Evolutionary conservation across 2,329 filamentous ascomycete genomes (phyloP).

Genomic region (Plenodomus biglobosus): DNA sequence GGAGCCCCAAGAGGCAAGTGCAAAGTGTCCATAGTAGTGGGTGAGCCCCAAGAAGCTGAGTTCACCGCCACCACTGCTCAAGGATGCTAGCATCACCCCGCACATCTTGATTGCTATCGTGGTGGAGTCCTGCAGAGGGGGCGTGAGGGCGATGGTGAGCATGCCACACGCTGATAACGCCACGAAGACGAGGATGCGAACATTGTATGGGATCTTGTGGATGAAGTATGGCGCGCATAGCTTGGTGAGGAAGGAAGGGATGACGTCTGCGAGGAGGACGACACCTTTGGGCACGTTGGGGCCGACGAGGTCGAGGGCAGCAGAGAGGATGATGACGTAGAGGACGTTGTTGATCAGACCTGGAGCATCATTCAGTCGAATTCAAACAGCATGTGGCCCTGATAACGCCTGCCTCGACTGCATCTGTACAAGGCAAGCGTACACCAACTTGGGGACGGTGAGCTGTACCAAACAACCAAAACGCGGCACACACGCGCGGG

Average conservation of each 20-base stretch:
- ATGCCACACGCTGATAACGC: constrained; percentile 78
- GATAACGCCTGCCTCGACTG: not conserved
- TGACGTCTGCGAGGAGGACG: constrained; percentile 88
- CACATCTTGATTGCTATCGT: constrained; percentile 74
- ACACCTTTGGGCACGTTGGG: constrained; percentile 82
- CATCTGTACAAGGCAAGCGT: not conserved
- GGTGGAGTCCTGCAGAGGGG: constrained; percentile 56
- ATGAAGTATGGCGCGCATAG: constrained; percentile 92
- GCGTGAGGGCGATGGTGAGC: constrained; percentile 83
- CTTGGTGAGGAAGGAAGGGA: constrained; percentile 87
- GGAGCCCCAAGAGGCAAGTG: constrained; percentile 87
- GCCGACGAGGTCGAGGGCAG: constrained; percentile 92
- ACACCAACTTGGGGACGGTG: not conserved
- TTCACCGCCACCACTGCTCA: constrained; percentile 85
- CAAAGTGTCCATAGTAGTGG: constrained; percentile 87
- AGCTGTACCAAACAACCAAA: constrained; percentile 84
- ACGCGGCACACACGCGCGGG: constrained; percentile 72
- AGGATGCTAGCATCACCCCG: constrained; percentile 80
- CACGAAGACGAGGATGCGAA: constrained; percentile 75
- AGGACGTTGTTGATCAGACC: constrained; percentile 95
- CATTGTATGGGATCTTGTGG: constrained; percentile 76
- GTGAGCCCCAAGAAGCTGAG: constrained; percentile 88
- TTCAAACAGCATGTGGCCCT: not conserved
- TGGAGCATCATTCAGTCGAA: constrained; percentile 41
- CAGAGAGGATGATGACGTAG: constrained; percentile 94